Percentiles rank a stretch among this genome's conserved stretches.
phyloP scores from a whole-genome alignment of 345 rosid genomes.

The Mallotus nudiflorus region DNA sequence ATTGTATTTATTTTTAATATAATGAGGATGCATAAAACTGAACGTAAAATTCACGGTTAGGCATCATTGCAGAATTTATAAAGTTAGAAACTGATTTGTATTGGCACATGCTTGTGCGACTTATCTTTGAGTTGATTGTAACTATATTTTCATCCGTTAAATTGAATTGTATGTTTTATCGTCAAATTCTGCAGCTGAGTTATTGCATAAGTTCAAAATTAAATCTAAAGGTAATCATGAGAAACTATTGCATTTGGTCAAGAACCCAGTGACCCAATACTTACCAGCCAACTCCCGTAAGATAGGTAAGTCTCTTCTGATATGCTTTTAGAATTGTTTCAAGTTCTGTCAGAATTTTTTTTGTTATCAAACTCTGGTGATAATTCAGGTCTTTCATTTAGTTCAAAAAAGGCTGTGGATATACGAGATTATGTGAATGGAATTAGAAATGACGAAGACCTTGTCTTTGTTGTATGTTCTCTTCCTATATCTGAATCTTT shows the following conservation, averaged over 20 bases:
- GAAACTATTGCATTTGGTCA: constrained; percentile 1
- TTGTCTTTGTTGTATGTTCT: constrained; percentile 6
- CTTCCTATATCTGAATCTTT: neutral
- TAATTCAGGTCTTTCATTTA: constrained; percentile 5
- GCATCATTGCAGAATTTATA: neutral
- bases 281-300: constrained; percentile 2
- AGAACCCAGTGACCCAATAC: constrained; percentile 10
- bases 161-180: neutral
- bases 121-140: neutral
- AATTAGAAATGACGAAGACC: neutral
- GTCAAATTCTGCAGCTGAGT: neutral
- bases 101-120: neutral
- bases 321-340: neutral
- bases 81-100: neutral
- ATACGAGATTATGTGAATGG: neutral
- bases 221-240: neutral
- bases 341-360: neutral
- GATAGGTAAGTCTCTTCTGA: neutral
- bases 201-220: constrained; percentile 5
- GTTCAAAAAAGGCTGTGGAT: neutral
- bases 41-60: neutral
- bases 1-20: neutral
- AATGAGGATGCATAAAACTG: neutral
- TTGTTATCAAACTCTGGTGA: neutral
- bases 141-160: neutral